These are phyloP conservation scores for Psidium guajava DNA, from an alignment of 345 rosid genomes.

Conservation along the genomic window DNA sequence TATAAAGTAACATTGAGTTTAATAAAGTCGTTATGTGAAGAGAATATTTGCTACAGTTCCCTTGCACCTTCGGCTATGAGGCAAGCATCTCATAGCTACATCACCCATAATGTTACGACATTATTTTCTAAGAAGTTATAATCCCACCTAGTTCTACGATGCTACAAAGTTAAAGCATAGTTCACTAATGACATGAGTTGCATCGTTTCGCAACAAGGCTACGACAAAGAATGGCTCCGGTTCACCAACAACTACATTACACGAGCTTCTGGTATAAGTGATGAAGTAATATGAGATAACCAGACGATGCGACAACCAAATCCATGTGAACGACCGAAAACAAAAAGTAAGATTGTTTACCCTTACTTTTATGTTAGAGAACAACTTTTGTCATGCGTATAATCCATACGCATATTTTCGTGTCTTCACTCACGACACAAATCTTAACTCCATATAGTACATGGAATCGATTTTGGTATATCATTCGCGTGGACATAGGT, in stretches of 20 bases:
- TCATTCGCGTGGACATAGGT: background rate
- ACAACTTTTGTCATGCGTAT: background rate
- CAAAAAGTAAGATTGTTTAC: background rate
- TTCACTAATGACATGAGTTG: background rate
- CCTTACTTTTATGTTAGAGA: background rate
- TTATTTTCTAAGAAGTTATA: background rate
- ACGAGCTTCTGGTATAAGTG: accelerated
- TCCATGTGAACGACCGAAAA: background rate
- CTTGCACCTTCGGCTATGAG: background rate
- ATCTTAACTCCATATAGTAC: background rate
- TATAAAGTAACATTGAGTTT: background rate
- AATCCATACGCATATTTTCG: background rate
- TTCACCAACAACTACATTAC: background rate
- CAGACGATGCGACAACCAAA: background rate
- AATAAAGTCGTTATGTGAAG: background rate
- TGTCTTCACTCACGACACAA: background rate
- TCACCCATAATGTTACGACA: background rate
- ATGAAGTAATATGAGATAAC: background rate
- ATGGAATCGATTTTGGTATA: background rate
- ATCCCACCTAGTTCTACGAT: background rate
- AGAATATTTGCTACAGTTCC: background rate
- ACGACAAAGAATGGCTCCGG: background rate
- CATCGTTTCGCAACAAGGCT: accelerated
- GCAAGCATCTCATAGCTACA: background rate
- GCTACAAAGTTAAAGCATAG: background rate